phyloP scores from a whole-genome alignment of 371 early-diverging fungal species.

The Zancudomyces culisetae region DNA sequence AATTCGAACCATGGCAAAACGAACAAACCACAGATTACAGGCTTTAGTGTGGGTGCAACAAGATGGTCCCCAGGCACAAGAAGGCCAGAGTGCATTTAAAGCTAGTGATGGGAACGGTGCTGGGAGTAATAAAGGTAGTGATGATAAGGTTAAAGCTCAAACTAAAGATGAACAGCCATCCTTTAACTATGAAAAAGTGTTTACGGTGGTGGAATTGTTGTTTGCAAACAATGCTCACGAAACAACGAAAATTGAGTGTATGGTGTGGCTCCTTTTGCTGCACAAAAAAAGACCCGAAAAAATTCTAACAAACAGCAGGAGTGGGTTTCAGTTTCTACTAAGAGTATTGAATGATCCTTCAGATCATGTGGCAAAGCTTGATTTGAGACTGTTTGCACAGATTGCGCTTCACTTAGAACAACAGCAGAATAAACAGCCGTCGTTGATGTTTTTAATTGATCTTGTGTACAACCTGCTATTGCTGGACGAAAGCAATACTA shows the following conservation, averaged over 20 bases:
- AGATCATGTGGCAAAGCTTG: constrained; percentile 74
- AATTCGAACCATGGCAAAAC: constrained; percentile 47
- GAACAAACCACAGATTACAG: constrained; percentile 51
- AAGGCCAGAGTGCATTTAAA: too few relatives aligned
- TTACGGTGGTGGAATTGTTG: constrained; percentile 49
- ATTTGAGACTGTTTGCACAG: constrained; percentile 78
- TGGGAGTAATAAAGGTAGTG: too few relatives aligned
- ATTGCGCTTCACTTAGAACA: constrained; percentile 61
- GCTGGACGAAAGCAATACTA: constrained; percentile 3
- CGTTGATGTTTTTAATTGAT: not conserved
- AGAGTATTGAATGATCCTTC: constrained; percentile 71
- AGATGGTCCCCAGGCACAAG: constrained; percentile 11
- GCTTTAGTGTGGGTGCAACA: constrained; percentile 27
- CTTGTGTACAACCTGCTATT: not conserved
- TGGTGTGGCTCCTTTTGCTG: constrained; percentile 83
- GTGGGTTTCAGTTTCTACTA: constrained; percentile 58
- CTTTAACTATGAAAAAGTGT: constrained; percentile 57
- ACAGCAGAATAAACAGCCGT: too few relatives aligned
- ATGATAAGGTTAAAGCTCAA: too few relatives aligned
- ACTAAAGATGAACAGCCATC: too few relatives aligned
- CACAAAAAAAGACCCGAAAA: constrained; percentile 65
- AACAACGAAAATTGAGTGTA: constrained; percentile 61
- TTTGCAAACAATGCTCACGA: constrained; percentile 62
- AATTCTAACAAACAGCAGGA: constrained; percentile 52
- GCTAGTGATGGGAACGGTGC: too few relatives aligned